phyloP scores from a whole-genome alignment of 331 rosid genomes.

The Pyracantha coccinea region DNA sequence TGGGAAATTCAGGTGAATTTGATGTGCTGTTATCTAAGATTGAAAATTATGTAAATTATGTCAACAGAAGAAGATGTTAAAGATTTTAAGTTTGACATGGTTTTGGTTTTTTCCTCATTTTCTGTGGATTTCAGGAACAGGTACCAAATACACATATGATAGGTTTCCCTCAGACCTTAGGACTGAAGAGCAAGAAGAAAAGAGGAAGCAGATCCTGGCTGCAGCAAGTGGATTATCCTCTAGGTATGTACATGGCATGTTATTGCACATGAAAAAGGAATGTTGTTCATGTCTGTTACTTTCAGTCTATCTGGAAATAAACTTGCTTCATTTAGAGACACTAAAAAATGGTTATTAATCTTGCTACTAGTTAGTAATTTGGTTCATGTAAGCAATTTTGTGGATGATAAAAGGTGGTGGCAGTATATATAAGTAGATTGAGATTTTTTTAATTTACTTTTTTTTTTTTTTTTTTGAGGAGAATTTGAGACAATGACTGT shows the following conservation, averaged over 20 bases:
- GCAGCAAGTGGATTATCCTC: conserved; percentile 76
- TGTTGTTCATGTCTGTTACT: background rate
- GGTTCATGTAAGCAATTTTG: background rate
- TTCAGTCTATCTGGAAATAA: conserved; percentile 16
- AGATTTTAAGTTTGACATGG: background rate
- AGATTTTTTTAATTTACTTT: background rate
- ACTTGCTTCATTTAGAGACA: background rate
- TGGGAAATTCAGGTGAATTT: conserved; percentile 60
- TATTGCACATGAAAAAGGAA: background rate
- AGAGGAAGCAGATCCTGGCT: conserved; percentile 81
- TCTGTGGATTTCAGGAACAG: conserved; percentile 44
- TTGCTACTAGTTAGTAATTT: background rate
- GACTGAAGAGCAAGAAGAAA: conserved; percentile 88
- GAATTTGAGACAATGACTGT: no score
- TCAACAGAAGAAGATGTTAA: background rate
- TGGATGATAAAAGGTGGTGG: background rate
- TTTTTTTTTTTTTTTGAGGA: no score
- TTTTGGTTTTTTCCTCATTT: conserved; percentile 6
- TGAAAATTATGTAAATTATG: background rate
- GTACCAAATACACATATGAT: conserved; percentile 73
- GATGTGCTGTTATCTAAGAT: conserved; percentile 5
- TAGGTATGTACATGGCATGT: conserved; percentile 39
- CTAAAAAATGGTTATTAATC: background rate
- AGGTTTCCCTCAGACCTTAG: conserved; percentile 77
- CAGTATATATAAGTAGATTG: background rate